Base-by-base conservation (phyloP, 2,329 filamentous ascomycete genomes). In the Colletotrichum sublineola region DNA sequence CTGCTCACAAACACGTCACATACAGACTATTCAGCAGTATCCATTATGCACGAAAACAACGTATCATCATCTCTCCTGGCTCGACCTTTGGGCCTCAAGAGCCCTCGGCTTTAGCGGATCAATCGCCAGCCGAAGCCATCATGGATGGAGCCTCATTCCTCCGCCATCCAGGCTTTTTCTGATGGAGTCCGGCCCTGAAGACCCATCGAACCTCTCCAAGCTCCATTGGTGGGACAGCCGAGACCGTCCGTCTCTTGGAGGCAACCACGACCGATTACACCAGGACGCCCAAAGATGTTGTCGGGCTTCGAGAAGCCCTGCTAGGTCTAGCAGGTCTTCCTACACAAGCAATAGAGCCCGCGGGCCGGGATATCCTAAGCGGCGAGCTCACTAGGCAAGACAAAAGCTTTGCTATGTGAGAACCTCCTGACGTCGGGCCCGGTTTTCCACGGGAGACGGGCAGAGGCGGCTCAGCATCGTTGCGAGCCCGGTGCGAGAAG, bases 321-420 rank as follows among this genome's bases (percentile, higher is more conserved):
- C 84, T 85, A 12, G 82, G 83, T 88, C 15, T 85, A 88, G 74
- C 85, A 88, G 63, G 86, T 88, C 55, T 88, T 86, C 74, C 83
- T 87, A 60, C 38, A 84, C 85, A 14, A 82, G 86, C 55, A 84
- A 86, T 48, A 36, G 29, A 2, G 9, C 44, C 82, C 4, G 24
- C 24, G 8, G 7, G n/a, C 36, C 46, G 44, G 14, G 83, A 82
- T 68, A n/a, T 40, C 7, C 9, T 36, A 36, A 8, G 33, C 33
- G 33, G 33, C 33, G 33, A 8, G 33, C 33, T 36, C 33, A 36
- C 33, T 36, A 8, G 33, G 33, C 33, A 36, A 36, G 33, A 8
- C 33, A 8, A 8, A 36, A 8, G 33, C 33, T 36, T 36, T 8
- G 33, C 33, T 36, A 8, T 8, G 33, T 36, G 33, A 5, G 5